Base-by-base conservation (phyloP, 192 early-diverging fungal species). In the Coemansia sp. region DNA sequence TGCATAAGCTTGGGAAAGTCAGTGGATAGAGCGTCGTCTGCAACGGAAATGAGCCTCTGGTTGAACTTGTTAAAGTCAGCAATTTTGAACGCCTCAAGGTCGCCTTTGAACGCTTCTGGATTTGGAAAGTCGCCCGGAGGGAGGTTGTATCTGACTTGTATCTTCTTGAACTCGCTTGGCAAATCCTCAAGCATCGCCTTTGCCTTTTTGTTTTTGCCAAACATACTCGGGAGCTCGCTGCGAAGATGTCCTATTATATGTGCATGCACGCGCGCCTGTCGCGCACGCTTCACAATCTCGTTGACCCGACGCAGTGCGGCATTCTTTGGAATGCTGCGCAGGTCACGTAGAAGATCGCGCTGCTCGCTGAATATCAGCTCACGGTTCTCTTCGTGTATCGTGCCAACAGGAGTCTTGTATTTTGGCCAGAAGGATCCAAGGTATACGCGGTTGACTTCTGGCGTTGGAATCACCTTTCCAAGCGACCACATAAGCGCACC, bases 401-500 rank as follows among this genome's bases (percentile, higher is more conserved):
- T 88, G 59, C 84, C 82, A 13, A 90, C 87, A 13, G 89, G 89
- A 37, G 80, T 61, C 51, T 78, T 77, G 72, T 77, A 83, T 32
- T 88, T 75, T 1, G 85, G 80, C 94, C 94, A 93, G 72, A 94
- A 94, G 12, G 88, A 90, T 18, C 91, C 87, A 46, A 90, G 69
- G 67, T 90, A 95, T n/a, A 96, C 94, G 8, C 92, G 84, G 76
- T 89, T 88, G 55, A 96, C 94, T 75, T 96, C 94, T 12, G 94
- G 94, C 3, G 91, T 94, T 48, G 90, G 86, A 18, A 96, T 85
- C 10, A 95, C 92, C 73, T 91, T 92, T 18, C 94, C 94, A 10
- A 96, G 83, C 19, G 91, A 91, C 92, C 92, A 96, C 94, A 96
- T 96, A 76, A 96, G 80, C 4, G 94, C 93, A 56, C 94, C 94